Base-by-base conservation (phyloP, 495 filamentous ascomycete species). In the Neurospora discreta region DNA sequence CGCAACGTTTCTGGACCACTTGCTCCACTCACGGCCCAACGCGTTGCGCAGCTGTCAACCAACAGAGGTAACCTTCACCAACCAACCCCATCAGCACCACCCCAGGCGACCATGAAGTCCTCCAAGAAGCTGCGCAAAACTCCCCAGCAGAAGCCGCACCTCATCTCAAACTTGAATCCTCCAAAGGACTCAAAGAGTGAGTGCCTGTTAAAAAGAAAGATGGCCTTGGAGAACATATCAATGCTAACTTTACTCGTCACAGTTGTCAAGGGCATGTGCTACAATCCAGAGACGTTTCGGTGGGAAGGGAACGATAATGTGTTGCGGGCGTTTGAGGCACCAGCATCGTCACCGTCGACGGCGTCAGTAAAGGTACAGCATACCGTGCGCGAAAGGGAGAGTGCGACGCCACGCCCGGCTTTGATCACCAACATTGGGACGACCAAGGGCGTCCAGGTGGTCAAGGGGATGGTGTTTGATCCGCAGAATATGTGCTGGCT, bases 281-380 rank as follows among this genome's bases (percentile, higher is more conserved):
- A 96, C 81, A 99, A 99, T 77, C 92, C 95, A 2, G 78, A 80
- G 18, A 90, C 90, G 1, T 94, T 90, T 76, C 87, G 89, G 38
- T 99, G 96, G 95, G 95, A 98, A 82, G 95, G 95, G 44, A 99
- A 99, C 75, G 95, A 98, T 78, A 93, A 93, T 70, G 87, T 87
- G 16, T 82, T 97, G 26, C 85, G 84, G 46, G 88, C 89, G 13
- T 98, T 98, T 78, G 92, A 95, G 39, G 77, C 81, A 5, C 82
- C 81, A 74, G 85, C 75, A 8, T 84, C 81, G 68, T 85, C 85
- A 3, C 84, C 85, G 11, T 85, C 83, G 1, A 82, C 79, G 6
- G 73, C 82, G 13, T 82, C 87, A 16, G 26, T 60, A 15, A 60
- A 60, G 52, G 70, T 85, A 16, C 81, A 84, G 40, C 77, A 88